Evolutionary conservation across 2,329 filamentous ascomycete species (phyloP), one percentile per base, ranked within the genome.

Genomic region (Calonectria ilicicola): DNA sequence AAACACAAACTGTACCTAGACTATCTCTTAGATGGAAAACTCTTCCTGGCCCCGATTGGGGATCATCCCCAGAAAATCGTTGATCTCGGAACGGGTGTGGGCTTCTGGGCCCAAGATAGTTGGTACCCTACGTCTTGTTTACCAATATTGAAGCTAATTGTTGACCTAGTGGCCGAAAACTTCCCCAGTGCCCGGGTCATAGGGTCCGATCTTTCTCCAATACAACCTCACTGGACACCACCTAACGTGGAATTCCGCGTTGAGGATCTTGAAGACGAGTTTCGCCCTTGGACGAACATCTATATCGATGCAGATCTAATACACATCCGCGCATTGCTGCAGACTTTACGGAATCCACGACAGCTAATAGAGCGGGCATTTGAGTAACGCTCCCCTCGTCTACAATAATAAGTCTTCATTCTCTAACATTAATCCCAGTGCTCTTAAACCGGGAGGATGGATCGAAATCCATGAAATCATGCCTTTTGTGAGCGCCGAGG

Each of bases 41-140:
- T 87, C 14, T 85, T 83, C 68, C 69, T 86, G 0, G 83, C 87
- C 1, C 87, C 87, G 7, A 83, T 89, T 21, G 84, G 83, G 23
- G 77, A 83, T 27, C 79, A 82, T 26, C 86, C 86, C 2, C 87
- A 89, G 60, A 88, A 86, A 74, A 87, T 89, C 70, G 80, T 89
- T 42, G 87, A 89, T 71, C 77, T 89, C 19, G 88, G 87, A 29
- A 89, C 87, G 5, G 88, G 87, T 7, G 86, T 86, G 38, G 87
- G 87, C 32, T 84, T 90, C 49, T 92, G 90, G 90, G 89, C 90
- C 2, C 86, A 90, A 66, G 87, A 88, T 75, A 82, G 87, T 88
- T 76, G 44, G 83, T 81, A 21, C 21, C 29, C 67, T 65, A 56
- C 15, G 5, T 23, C 27, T 17, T 49, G 35, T 46, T 15, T 15